phyloP scores from a whole-genome alignment of 2,329 filamentous ascomycete genomes.

The Ceratocystis alfenasii region DNA sequence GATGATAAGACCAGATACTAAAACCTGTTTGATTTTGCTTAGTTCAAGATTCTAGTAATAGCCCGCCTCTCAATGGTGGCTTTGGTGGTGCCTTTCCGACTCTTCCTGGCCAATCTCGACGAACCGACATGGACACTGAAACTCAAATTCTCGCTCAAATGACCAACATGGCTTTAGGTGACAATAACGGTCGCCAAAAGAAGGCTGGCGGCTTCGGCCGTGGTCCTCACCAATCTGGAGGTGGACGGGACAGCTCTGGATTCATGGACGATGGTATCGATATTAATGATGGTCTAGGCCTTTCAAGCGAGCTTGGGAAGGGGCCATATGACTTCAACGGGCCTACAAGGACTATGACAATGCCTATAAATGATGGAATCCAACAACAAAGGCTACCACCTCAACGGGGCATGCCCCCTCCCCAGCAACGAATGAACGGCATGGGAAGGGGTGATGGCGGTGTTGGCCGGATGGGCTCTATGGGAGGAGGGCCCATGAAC shows the following conservation, averaged over 20 bases:
- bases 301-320: constrained; percentile 26
- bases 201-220: constrained; percentile 19
- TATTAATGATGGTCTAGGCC: constrained; percentile 29
- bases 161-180: constrained; percentile 16
- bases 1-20: neutral
- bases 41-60: constrained; percentile 4
- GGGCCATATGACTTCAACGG: constrained; percentile 36
- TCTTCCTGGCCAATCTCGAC: constrained; percentile 16
- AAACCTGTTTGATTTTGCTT: neutral
- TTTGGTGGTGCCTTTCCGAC: constrained; percentile 18
- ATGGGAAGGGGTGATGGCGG: constrained; percentile 34
- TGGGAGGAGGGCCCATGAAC: constrained; percentile 28
- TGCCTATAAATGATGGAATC: constrained; percentile 40
- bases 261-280: constrained; percentile 29
- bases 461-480: constrained; percentile 30
- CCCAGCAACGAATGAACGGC: constrained; percentile 32
- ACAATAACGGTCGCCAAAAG: constrained; percentile 6
- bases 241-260: constrained; percentile 17
- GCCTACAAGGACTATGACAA: constrained; percentile 48
- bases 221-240: neutral
- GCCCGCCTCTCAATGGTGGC: constrained; percentile 16
- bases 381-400: constrained; percentile 29
- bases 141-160: constrained; percentile 20
- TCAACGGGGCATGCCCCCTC: constrained; percentile 25
- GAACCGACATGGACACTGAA: constrained; percentile 20